These are phyloP conservation scores for Asterochloris erici DNA, from an alignment of 139 green algal genomes.

Conservation along the genomic window DNA sequence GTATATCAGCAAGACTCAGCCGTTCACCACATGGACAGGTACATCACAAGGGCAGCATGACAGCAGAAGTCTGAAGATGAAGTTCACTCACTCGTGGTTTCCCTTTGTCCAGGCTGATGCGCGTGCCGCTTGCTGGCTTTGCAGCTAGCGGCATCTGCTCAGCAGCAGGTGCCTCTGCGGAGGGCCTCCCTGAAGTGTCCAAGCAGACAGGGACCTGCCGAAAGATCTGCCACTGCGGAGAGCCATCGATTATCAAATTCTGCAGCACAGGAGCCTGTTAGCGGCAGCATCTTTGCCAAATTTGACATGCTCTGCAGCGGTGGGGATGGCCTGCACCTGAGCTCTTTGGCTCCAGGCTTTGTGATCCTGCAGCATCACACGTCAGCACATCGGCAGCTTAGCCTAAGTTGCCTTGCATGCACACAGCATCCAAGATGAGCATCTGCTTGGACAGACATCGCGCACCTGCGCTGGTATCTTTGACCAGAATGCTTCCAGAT, in stretches of 20 bases:
- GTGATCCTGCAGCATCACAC: slow-evolving; percentile 22
- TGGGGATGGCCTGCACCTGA: background rate
- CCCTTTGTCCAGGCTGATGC: too few relatives aligned
- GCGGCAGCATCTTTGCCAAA: background rate
- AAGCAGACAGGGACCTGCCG: slow-evolving; percentile 15
- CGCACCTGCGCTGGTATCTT: slow-evolving; percentile 42
- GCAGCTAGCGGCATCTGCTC: too few relatives aligned
- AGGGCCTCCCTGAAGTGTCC: background rate
- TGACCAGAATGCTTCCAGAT: slow-evolving; percentile 67
- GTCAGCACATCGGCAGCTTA: background rate
- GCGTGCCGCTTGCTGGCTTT: too few relatives aligned
- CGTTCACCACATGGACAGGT: too few relatives aligned
- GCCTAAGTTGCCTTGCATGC: background rate
- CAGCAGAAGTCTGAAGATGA: too few relatives aligned
- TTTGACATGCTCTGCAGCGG: background rate
- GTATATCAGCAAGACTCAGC: too few relatives aligned
- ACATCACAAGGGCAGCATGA: too few relatives aligned
- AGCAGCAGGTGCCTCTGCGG: background rate
- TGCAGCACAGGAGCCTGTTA: slow-evolving; percentile 22
- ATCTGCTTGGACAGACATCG: slow-evolving; percentile 39
- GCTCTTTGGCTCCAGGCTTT: slow-evolving; percentile 46
- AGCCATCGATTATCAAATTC: slow-evolving; percentile 58
- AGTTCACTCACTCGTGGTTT: too few relatives aligned
- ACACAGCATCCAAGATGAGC: background rate
- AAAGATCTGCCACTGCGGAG: slow-evolving; percentile 58